Evolutionary conservation across 306 rosid genomes (phyloP).

Genomic region (Pterocarpus macrocarpus): DNA sequence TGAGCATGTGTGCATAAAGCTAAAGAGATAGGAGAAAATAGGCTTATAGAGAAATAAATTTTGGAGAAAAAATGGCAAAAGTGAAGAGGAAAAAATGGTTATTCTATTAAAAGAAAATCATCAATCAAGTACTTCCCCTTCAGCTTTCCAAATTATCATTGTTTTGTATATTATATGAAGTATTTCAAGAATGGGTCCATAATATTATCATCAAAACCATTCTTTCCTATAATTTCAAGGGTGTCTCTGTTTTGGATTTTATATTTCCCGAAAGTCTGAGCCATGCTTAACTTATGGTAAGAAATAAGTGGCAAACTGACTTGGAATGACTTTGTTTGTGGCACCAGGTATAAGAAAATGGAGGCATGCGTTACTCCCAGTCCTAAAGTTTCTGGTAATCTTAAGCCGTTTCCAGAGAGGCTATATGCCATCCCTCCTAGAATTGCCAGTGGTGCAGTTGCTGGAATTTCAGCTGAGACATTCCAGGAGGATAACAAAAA

Average conservation of each 20-base stretch:
- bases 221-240: neutral
- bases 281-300: neutral
- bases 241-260: constrained; percentile 22
- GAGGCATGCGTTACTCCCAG: constrained; percentile 79
- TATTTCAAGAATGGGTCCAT: neutral
- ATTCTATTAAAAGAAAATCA: neutral
- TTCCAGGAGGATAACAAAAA: constrained; percentile 72
- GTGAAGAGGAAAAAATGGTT: neutral
- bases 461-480: constrained; percentile 71
- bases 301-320: constrained; percentile 22
- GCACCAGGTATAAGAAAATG: constrained; percentile 88
- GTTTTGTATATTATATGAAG: constrained; percentile 13
- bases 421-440: constrained; percentile 86
- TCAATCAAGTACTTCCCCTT: neutral
- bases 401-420: constrained; percentile 82
- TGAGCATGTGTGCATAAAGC: neutral
- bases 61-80: neutral
- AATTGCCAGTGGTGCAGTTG: constrained; percentile 80
- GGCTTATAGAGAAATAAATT: neutral
- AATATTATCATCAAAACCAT: constrained; percentile 16
- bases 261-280: constrained; percentile 23
- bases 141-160: constrained; percentile 5
- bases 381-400: constrained; percentile 60
- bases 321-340: constrained; percentile 44
- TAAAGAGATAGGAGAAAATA: neutral